Conservation (phyloP, 164 flowering plant genomes). For the Annona cherimola region DNA sequence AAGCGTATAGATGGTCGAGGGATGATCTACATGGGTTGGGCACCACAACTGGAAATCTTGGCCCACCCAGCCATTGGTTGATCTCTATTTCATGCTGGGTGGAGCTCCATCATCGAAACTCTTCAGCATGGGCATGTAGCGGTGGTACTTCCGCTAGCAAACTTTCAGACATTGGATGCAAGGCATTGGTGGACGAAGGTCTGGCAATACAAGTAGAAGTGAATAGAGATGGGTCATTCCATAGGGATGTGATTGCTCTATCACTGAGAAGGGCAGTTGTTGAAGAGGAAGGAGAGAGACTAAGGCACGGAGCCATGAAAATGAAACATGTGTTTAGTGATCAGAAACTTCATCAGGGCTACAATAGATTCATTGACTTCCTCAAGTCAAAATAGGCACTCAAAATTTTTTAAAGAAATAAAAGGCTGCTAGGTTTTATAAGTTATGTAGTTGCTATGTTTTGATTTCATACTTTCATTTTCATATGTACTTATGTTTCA, state of each 20-base stretch:
- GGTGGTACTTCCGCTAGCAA: conserved; percentile 21
- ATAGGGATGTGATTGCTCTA: conserved; percentile 21
- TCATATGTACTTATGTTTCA: too few species aligned
- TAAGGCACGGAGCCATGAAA: not conserved
- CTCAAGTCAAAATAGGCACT: too few species aligned
- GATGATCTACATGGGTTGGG: conserved; percentile 35
- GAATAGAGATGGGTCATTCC: conserved; percentile 32
- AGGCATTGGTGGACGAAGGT: conserved; percentile 36
- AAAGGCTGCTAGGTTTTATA: too few species aligned
- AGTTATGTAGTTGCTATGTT: too few species aligned
- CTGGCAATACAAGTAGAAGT: conserved; percentile 34
- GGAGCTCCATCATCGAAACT: conserved; percentile 30
- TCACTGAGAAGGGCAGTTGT: conserved; percentile 29
- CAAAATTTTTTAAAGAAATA: too few species aligned
- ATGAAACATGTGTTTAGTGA: conserved; percentile 4
- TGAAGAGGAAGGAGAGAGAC: conserved; percentile 7
- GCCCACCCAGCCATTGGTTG: conserved; percentile 39
- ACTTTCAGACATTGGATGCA: conserved; percentile 32
- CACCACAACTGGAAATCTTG: conserved; percentile 33
- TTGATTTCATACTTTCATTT: too few species aligned
- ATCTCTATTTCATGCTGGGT: conserved; percentile 28
- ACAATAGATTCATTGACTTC: not conserved
- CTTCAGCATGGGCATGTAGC: conserved; percentile 30
- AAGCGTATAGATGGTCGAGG: conserved; percentile 18
- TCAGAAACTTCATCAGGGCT: conserved; percentile 9